These are phyloP conservation scores for Xylaria sp. DNA, from an alignment of 2,329 filamentous ascomycete genomes.

Conservation along the genomic window DNA sequence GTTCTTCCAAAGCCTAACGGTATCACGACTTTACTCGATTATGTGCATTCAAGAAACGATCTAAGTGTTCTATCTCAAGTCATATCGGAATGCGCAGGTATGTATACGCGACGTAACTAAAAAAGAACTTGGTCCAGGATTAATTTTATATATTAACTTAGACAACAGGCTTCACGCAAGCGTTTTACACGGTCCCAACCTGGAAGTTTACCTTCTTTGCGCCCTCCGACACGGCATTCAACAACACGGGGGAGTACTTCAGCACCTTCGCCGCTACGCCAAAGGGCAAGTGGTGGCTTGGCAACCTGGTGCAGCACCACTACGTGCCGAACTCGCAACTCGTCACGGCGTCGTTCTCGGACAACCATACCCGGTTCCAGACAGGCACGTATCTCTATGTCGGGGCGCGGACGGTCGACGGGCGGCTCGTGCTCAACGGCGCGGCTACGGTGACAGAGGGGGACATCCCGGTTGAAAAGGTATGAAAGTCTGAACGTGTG, in stretches of 20 bases:
- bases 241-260: constrained; percentile 34
- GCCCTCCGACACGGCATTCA: constrained; percentile 35
- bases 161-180: constrained; percentile 32
- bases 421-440: constrained; percentile 27
- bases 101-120: constrained; percentile 1
- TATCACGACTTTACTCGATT: constrained; percentile 1
- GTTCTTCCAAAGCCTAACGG: neutral
- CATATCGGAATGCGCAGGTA: constrained; percentile 18
- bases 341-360: constrained; percentile 24
- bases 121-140: neutral
- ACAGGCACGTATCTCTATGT: constrained; percentile 32
- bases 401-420: constrained; percentile 24
- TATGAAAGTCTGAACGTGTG: too few species aligned
- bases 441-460: constrained; percentile 18
- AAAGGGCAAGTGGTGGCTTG: constrained; percentile 36
- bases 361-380: constrained; percentile 28
- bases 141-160: constrained; percentile 1
- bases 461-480: constrained; percentile 24
- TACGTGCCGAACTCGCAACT: constrained; percentile 32
- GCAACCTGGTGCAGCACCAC: constrained; percentile 26
- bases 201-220: constrained; percentile 39
- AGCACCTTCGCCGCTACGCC: constrained; percentile 29
- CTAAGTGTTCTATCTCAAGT: neutral
- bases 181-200: constrained; percentile 32
- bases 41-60: neutral